Evolutionary conservation across 768 basidiomycete species (phyloP), one percentile per base, ranked within the genome.

Genomic region (Tulasnella sp.): DNA sequence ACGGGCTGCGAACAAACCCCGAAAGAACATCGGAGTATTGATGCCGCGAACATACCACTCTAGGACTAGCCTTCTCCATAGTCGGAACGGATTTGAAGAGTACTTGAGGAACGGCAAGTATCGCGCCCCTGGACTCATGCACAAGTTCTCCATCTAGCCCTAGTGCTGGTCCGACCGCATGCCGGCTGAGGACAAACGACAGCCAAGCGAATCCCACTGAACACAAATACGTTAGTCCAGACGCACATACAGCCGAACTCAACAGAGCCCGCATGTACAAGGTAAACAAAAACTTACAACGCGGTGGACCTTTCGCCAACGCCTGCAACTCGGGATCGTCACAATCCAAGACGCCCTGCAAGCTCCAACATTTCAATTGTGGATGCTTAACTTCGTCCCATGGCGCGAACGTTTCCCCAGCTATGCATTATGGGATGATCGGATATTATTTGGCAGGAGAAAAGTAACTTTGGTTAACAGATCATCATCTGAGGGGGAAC

Each of bases 291-390:
- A 18, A 57, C 55, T 57, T 57, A 57, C 55, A 20, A 23, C 55
- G 6, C 23, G 55, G 55, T 23, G 16, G 16, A 4, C 55, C 55
- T 26, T 57, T 57, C 9, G 55, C 55, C 26, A 57, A 57, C 26
- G 55, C 55, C 26, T 57, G 55, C 55, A 57, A 57, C 55, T 57
- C 55, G 9, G 55, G 55, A 26, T 57, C 55, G 15, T 20, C 55
- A 57, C 55, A 57, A 57, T 57, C 55, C 55, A 57, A 23, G 55
- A 57, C 55, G 55, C 55, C 55, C 26, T 57, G 55, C 55, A 57
- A 57, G 55, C 55, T 67, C 61, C 29, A 67, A 26, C 29, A 26
- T 13, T 67, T 67, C 11, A 67, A 35, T 11, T 67, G 61, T 15
- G 61, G 61, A 23, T 35, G n/a, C 61, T 67, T 67, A 15, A 26